Base-by-base conservation (phyloP, 192 early-diverging fungal species). In the Umbelopsis isabellina region DNA sequence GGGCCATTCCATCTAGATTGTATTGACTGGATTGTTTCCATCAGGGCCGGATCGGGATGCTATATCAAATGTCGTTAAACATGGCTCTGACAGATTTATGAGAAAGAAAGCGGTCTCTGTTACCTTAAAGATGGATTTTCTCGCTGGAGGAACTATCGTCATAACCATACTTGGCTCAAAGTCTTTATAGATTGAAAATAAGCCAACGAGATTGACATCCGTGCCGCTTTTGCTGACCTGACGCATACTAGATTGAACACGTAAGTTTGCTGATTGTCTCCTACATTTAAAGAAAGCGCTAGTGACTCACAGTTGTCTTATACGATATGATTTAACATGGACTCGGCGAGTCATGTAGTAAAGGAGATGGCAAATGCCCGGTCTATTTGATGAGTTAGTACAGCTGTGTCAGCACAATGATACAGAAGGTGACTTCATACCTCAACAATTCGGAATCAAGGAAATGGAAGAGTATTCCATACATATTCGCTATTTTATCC, bases 381-480 rank as follows among this genome's bases (percentile, higher is more conserved):
- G 72, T 46, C 87, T 84, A 78, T 44, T 45, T 27, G 3, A 25
- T 4, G 8, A 27, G 5, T 55, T 25, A 55, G 52, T 6, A 49
- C 1, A 48, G 11, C 46, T 48, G 2, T 4, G 48, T 16, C 15
- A 0, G 4, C 1, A 5, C 15, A 4, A 20, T 49, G 1, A 20
- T 21, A 49, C 9, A 49, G 48, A 16, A 52, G 25, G 21, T 3
- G 1, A 30, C 15, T n/a, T 16, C 55, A 35, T 61, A 61, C 55
- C 55, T 25, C 13, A 61, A 12, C 33, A 61, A 4, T 30, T 61
- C 55, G 11, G 55, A 27, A 61, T 61, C 55, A 33, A 61, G 55
- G 27, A 61, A 86, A 66, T 86, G 83, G 49, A 88, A 85, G 2
- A 80, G 67, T 21, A 86, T 84, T 22, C 80, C 79, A 58, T 88